Base-by-base conservation (phyloP, 2,329 filamentous ascomycete genomes). In the Dothiorella sarmentorum region DNA sequence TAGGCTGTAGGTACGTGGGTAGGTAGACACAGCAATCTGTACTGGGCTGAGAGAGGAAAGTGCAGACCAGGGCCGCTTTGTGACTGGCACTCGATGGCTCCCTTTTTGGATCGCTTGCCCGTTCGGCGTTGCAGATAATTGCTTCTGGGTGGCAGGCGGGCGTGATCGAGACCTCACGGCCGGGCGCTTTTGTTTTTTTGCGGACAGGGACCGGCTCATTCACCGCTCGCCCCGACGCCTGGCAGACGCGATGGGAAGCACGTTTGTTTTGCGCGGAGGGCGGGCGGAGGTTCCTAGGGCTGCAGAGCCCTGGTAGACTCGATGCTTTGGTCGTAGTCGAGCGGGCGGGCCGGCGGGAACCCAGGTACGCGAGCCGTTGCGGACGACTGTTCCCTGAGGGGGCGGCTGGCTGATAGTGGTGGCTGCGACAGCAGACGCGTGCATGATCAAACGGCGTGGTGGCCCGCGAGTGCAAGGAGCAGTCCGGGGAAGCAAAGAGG, bases 1-100 rank as follows among this genome's bases (percentile, higher is more conserved):
- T 29, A 29, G 45, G 40, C 26, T 56, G 52, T 38, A 56, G 27
- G 52, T 44, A 56, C n/a, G 37, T 43, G 27, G 38, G 24, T 33
- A 44, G 52, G 45, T 33, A 51, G 24, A 40, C 44, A 49, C 42
- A n/a, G n/a, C 31, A 35, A 40, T 42, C 33, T 51, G 35, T 42
- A 49, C 10, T n/a, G 42, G 33, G 55, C 42, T 58, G 42, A 40
- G 55, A 58, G 49, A 24, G 53, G 53, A 56, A 56, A 45, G 38
- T 29, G 43, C 5, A 40, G 55, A 24, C 24, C 31, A 38, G 55
- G 31, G 40, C 18, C 22, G 40, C 20, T 27, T 49, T 33, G 20
- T 31, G 35, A 24, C n/a, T 22, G 37, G 17, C 15, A 26, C 35
- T 24, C 5, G 38, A n/a, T n/a, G n/a, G n/a, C n/a, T n/a, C 24